Evolutionary conservation across 2,329 filamentous ascomycete genomes (phyloP), one percentile per base, ranked within the genome.

Genomic region (Colletotrichum costaricense): DNA sequence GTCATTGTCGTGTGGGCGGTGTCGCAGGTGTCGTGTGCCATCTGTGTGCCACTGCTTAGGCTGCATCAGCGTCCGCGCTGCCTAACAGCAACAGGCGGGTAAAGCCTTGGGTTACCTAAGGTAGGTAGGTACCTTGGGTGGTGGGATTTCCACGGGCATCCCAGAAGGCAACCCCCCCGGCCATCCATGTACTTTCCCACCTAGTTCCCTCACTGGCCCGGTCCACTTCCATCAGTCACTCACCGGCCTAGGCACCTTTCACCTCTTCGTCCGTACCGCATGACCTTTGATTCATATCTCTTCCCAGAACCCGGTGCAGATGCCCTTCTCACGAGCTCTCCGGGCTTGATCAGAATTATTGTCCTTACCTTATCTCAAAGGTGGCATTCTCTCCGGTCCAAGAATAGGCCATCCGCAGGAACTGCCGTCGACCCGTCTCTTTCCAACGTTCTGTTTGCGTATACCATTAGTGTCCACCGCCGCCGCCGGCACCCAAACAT

Each of bases 321-420:
- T 67, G 72, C 72, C 63, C 68, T 67, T 72, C 68, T 74, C 72
- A 74, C 72, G 68, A 72, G 72, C 71, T 66, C 71, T 55, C 28
- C 55, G 19, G 56, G 9, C 60, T 70, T 73, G 67, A 66, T 28
- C 46, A 57, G 28, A 57, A 71, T 52, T 60, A 12, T 26, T 24
- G 22, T 26, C 28, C 56, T 22, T 33, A 5, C 19, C 30, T 33
- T 12, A 33, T 33, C 33, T 33, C 24, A 26, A 42, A 19, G 46
- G 56, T 62, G 54, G 22, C 60, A 22, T 46, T 58, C 33, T n/a
- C 35, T n/a, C 35, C n/a, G 55, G 30, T 38, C 33, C 35, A 60
- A 42, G 33, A 65, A 49, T 57, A 46, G 42, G 42, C 24, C 33
- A 28, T 12, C 38, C 6, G 42, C 46, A 55, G 6, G 35, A 26